These are phyloP conservation scores for Amphichorda felina DNA, from an alignment of 2,329 filamentous ascomycete species.

Conservation along the genomic window DNA sequence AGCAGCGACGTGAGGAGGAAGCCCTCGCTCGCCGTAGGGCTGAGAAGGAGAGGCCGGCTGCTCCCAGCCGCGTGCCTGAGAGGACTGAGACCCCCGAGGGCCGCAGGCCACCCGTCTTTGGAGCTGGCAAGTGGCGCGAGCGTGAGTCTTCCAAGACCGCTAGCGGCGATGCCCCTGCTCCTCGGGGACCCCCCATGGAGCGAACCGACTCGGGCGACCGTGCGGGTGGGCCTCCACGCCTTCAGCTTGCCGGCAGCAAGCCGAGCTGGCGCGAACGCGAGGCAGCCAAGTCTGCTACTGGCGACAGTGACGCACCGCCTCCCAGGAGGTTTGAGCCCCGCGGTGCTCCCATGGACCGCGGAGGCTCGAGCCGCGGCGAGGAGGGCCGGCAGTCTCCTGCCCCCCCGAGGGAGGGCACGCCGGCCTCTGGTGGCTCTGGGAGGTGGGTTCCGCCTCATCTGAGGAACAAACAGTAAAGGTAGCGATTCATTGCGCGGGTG, in stretches of 20 bases:
- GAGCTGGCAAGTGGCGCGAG: constrained; percentile 30
- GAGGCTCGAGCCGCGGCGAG: constrained; percentile 28
- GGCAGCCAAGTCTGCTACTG: constrained; percentile 30
- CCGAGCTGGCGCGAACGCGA: constrained; percentile 66
- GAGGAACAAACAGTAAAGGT: constrained; percentile 14
- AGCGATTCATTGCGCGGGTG: constrained; percentile 4
- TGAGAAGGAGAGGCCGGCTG: constrained; percentile 40
- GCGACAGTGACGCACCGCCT: constrained; percentile 23
- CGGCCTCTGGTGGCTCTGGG: constrained; percentile 38
- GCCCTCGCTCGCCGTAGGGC: constrained; percentile 64
- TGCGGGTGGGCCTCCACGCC: constrained; percentile 39
- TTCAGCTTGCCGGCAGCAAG: constrained; percentile 50
- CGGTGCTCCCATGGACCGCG: constrained; percentile 29
- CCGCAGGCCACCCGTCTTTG: constrained; percentile 19
- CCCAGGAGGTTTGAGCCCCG: constrained; percentile 22
- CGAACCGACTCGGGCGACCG: constrained; percentile 36
- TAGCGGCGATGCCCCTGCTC: constrained; percentile 16
- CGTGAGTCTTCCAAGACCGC: constrained; percentile 18
- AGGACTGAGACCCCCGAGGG: constrained; percentile 15
- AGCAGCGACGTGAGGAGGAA: constrained; percentile 79
- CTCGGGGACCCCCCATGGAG: constrained; percentile 22
- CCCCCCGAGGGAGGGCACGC: constrained; percentile 34
- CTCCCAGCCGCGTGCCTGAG: constrained; percentile 23
- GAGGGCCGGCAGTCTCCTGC: constrained; percentile 27
- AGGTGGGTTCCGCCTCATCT: constrained; percentile 46